Evolutionary conservation across 2,329 filamentous ascomycete genomes (phyloP), one percentile per base, ranked within the genome.

Genomic region (Cyphellophora attinorum): DNA sequence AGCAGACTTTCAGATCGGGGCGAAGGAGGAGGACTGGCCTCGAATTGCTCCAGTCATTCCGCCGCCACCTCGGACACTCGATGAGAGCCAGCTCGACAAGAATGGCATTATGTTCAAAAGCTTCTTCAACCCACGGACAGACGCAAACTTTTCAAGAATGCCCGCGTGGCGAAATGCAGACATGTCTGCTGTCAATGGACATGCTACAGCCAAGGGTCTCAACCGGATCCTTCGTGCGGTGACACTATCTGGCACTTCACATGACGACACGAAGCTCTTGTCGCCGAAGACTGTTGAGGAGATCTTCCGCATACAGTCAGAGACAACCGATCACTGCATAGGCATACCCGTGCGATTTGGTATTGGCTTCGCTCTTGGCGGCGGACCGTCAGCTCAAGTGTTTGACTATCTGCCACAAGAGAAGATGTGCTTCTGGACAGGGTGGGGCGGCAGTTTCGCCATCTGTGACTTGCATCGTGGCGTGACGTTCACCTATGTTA

Each of bases 1-100:
- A 0, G 67, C 66, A 2, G 68, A 71, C 44, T 69, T 68, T 34
- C 57, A 61, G 27, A 51, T 71, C 11, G 66, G 66, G 1, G 51
- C 59, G 2, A 31, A 41, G 2, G 61, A 70, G 32, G 45, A 56
- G 5, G 59, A 68, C 39, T 61, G 55, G 55, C 25, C 40, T 3
- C 64, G 67, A 6, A 47, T 65, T 3, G 54, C 61, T 0, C 50
- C 59, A 5, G 38, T 64, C 3, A 38, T 59, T 0, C 43, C 56
- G 4, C 41, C 51, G 1, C 33, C 47, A 3, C 31, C 45, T 0
- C n/a, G n/a, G n/a, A 18, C 39, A 0, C 27, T 28, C 3, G 2
- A 44, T 3, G 49, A 53, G 11, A 35, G 47, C 5, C 34, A 34
- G 31, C 38, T 43, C 8, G 34, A 41, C 21, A 39, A 45, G 3